A percentile compares a stretch with the other conserved stretches of the same genome.
phyloP scores from a whole-genome alignment of 1,284 basidiomycete species.

The Waitea zeae region DNA sequence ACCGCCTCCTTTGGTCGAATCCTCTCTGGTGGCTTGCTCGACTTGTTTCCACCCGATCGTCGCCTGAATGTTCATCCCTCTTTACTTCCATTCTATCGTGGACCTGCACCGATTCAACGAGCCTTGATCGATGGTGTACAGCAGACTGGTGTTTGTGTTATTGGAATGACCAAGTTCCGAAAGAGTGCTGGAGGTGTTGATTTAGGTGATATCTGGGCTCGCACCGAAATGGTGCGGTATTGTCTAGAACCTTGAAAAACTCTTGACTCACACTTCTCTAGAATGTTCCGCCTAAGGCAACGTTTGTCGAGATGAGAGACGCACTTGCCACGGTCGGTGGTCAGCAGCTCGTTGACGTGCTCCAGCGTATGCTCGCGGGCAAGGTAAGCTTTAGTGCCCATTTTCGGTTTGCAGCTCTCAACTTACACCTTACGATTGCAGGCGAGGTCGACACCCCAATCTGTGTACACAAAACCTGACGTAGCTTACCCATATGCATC shows the following conservation, averaged over 20 bases:
- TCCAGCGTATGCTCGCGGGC: conserved; percentile 45
- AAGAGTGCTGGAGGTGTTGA: conserved; percentile 33
- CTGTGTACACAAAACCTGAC: too few species aligned
- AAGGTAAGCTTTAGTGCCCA: conserved; percentile 11
- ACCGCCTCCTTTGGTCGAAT: conserved; percentile 92
- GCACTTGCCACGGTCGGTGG: conserved; percentile 51
- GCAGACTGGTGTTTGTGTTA: conserved; percentile 56
- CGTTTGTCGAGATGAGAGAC: conserved; percentile 43
- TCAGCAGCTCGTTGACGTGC: conserved; percentile 46
- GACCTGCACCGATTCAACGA: conserved; percentile 87
- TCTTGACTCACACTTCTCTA: too few species aligned
- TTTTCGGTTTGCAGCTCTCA: neutral
- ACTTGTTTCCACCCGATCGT: conserved; percentile 41
- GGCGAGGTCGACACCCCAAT: too few species aligned
- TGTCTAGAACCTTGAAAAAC: conserved; percentile 13
- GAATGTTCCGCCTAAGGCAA: too few species aligned
- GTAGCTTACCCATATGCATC: conserved; percentile 34
- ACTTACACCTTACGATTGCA: too few species aligned
- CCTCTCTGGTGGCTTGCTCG: conserved; percentile 48
- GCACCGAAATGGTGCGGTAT: conserved; percentile 24
- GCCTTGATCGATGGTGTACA: conserved; percentile 46
- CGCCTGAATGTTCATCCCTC: conserved; percentile 91
- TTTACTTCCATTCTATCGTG: conserved; percentile 75
- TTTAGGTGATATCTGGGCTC: conserved; percentile 40
- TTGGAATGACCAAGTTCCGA: conserved; percentile 37